phyloP scores from a whole-genome alignment of 2,329 filamentous ascomycete genomes.

The Hypoxylon sp. region DNA sequence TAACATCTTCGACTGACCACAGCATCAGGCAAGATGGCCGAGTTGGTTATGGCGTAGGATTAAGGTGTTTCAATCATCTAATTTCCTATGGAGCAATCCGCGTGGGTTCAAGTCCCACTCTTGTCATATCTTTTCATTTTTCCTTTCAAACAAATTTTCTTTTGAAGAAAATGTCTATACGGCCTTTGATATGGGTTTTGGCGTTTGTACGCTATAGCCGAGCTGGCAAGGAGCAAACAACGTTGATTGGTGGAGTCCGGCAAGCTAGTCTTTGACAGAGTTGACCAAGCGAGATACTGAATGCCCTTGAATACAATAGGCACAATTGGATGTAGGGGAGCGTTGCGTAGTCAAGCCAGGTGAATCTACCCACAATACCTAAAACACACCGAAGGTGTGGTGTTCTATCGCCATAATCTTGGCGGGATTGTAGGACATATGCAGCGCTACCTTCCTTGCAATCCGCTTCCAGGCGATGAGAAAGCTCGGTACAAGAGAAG shows the following conservation, averaged over 20 bases:
- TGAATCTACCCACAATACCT: neutral
- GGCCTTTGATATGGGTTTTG: neutral
- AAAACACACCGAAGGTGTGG: too few species aligned
- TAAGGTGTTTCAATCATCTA: conserved; percentile 46
- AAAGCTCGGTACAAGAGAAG: neutral
- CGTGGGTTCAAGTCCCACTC: conserved; percentile 54
- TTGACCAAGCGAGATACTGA: neutral
- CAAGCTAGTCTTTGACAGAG: neutral
- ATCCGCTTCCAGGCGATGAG: neutral
- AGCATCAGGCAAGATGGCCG: conserved; percentile 51
- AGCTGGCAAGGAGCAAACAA: neutral
- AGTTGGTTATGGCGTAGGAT: conserved; percentile 55
- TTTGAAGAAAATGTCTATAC: neutral
- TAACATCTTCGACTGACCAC: neutral
- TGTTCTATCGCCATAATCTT: neutral
- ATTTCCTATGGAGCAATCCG: conserved; percentile 47
- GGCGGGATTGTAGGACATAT: neutral
- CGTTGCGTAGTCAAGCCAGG: neutral
- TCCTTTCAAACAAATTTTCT: neutral
- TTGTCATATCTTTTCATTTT: conserved; percentile 34
- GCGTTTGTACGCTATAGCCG: neutral
- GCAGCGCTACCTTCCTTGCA: neutral
- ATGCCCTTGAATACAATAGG: neutral
- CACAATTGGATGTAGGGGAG: neutral
- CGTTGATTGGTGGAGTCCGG: neutral